phyloP scores from a whole-genome alignment of 768 basidiomycete genomes.

The Boletus rubropictus region DNA sequence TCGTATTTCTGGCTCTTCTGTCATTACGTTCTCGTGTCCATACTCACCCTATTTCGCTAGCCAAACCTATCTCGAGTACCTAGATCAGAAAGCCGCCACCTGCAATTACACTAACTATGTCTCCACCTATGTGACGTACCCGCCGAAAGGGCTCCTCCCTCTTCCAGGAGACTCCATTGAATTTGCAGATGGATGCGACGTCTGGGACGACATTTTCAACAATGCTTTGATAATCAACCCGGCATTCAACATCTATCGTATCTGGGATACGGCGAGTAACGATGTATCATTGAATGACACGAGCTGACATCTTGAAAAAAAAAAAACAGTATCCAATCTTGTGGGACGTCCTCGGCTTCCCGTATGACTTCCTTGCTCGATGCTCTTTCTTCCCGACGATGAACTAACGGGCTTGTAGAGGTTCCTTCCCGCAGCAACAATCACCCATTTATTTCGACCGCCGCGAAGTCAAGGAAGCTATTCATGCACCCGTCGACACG shows the following conservation, averaged over 20 bases:
- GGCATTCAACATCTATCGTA: conserved; percentile 71
- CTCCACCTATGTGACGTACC: conserved; percentile 58
- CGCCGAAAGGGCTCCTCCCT: conserved; percentile 61
- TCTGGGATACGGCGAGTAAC: conserved; percentile 55
- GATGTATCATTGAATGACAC: not conserved
- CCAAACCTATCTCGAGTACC: conserved; percentile 52
- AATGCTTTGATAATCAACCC: conserved; percentile 62
- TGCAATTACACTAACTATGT: conserved; percentile 65
- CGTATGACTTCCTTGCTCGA: conserved; percentile 36
- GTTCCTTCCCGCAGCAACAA: conserved; percentile 51
- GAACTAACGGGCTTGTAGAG: conserved; percentile 32
- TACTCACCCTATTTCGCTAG: conserved; percentile 28
- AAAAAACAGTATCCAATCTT: conserved; percentile 47
- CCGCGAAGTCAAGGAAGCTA: conserved; percentile 54
- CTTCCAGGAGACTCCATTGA: conserved; percentile 54
- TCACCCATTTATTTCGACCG: conserved; percentile 68
- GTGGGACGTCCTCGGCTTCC: conserved; percentile 82
- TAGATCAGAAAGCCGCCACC: conserved; percentile 45
- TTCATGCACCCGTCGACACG: conserved; percentile 61
- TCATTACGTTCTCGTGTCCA: not conserved
- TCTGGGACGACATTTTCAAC: conserved; percentile 62
- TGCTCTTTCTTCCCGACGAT: not conserved
- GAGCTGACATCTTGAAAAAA: not conserved
- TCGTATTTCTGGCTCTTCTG: not conserved
- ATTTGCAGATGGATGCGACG: conserved; percentile 50